Evolutionary conservation across 129 eudicot genomes (phyloP).

Genomic region (Deinandra increscens): DNA sequence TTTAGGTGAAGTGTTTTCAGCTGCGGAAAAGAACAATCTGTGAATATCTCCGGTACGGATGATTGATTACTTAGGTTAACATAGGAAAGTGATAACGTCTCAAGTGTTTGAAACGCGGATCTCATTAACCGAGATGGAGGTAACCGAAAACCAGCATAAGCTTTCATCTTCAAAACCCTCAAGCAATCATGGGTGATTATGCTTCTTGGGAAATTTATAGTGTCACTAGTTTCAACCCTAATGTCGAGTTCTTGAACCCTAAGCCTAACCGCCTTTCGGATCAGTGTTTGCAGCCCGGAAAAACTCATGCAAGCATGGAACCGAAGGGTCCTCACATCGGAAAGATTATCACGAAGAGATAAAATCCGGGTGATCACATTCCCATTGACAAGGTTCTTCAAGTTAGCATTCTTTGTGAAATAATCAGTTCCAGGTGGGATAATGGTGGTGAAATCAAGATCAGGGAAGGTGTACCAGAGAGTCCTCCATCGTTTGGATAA

Average conservation of each 20-base stretch:
- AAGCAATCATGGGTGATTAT: slow-evolving; percentile 32
- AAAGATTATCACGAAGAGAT: slow-evolving; percentile 38
- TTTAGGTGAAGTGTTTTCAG: slow-evolving; percentile 48
- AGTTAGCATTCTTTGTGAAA: neutral
- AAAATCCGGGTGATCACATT: slow-evolving; percentile 36
- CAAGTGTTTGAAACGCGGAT: slow-evolving; percentile 53
- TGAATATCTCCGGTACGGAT: slow-evolving; percentile 44
- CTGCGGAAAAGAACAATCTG: slow-evolving; percentile 47
- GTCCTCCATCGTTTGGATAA: slow-evolving; percentile 60
- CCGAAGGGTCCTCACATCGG: slow-evolving; percentile 46
- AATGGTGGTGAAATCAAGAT: slow-evolving; percentile 68
- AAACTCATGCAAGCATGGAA: slow-evolving; percentile 46
- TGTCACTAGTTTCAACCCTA: slow-evolving; percentile 51
- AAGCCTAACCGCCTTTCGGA: slow-evolving; percentile 50
- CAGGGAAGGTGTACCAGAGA: slow-evolving; percentile 69
- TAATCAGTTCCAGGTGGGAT: neutral
- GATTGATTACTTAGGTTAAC: slow-evolving; percentile 41
- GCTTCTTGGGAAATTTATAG: slow-evolving; percentile 63
- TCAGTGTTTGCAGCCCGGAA: slow-evolving; percentile 42
- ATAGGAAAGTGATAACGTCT: slow-evolving; percentile 42
- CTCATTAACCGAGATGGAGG: slow-evolving; percentile 49
- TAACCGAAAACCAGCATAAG: slow-evolving; percentile 53
- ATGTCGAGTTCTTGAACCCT: slow-evolving; percentile 70
- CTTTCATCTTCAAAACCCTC: slow-evolving; percentile 46
- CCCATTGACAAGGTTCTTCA: slow-evolving; percentile 18